phyloP scores from a whole-genome alignment of 345 rosid species.

The Hirschfeldia incana region DNA sequence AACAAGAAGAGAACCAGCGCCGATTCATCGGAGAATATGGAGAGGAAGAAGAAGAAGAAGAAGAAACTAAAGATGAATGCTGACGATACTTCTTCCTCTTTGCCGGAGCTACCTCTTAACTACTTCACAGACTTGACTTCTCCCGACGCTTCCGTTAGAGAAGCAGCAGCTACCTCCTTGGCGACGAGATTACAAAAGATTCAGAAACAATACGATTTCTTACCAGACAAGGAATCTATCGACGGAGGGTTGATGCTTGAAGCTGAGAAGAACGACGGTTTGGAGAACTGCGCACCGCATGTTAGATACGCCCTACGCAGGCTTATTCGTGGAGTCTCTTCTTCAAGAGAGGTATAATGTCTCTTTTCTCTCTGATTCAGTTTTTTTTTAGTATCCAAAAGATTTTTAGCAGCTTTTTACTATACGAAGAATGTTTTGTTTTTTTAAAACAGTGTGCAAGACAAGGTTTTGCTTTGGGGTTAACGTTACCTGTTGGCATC shows the following conservation, averaged over 20 bases:
- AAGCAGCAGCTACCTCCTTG: constrained; percentile 69
- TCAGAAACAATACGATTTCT: constrained; percentile 63
- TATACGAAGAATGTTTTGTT: background rate
- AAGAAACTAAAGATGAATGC: constrained; percentile 33
- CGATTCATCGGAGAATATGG: constrained; percentile 39
- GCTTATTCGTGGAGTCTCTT: constrained; percentile 89
- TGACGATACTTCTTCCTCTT: constrained; percentile 38
- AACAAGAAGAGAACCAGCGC: constrained; percentile 52
- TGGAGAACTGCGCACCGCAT: constrained; percentile 78
- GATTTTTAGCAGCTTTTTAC: too few relatives aligned
- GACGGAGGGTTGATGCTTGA: constrained; percentile 64
- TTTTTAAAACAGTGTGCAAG: background rate
- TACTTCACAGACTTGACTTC: constrained; percentile 77
- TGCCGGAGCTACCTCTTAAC: constrained; percentile 69
- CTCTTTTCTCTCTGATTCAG: constrained; percentile 1
- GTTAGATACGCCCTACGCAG: constrained; percentile 81
- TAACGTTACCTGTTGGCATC: background rate
- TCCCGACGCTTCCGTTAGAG: constrained; percentile 55
- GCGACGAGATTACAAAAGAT: constrained; percentile 65
- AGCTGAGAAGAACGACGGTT: constrained; percentile 90
- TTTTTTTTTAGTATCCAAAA: background rate
- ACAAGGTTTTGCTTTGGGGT: background rate
- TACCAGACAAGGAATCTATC: constrained; percentile 51
- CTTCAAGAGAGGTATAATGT: constrained; percentile 77
- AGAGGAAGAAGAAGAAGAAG: constrained; percentile 60